Conservation (phyloP, 1,139 yeast genomes). For the Saccharomyces hybrid region DNA sequence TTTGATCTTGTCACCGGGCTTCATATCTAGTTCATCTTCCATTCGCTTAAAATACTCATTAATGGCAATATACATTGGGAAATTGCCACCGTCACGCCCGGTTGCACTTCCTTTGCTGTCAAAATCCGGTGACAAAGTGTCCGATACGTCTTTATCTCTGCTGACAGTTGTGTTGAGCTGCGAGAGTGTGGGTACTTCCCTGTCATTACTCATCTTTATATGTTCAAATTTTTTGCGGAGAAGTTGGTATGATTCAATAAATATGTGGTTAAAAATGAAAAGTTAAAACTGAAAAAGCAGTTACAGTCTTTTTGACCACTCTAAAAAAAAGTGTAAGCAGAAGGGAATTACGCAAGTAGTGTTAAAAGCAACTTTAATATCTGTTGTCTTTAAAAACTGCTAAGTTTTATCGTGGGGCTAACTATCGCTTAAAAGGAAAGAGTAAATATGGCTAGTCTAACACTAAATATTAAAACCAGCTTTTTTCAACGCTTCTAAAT, state of each 20-base stretch:
- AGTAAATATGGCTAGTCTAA: neutral
- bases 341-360: neutral
- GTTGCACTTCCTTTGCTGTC: neutral
- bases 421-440: neutral
- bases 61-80: constrained; percentile 47
- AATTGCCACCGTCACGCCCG: constrained; percentile 6
- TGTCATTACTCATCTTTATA: neutral
- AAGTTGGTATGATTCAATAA: neutral
- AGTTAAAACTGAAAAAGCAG: neutral
- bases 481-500: neutral
- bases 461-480: neutral
- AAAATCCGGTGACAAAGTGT: neutral
- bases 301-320: neutral
- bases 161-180: constrained; percentile 10
- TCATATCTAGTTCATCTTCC: constrained; percentile 80
- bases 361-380: neutral
- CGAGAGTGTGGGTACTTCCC: constrained; percentile 3
- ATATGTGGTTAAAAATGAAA: neutral
- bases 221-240: neutral
- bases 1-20: constrained; percentile 80
- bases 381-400: neutral
- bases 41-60: constrained; percentile 83
- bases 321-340: neutral
- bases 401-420: neutral
- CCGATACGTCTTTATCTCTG: constrained; percentile 3